A percentile compares a stretch with the other conserved stretches of the same genome.
Conservation (phyloP, 2,329 filamentous ascomycete species). For the Diaporthe nobilis region DNA sequence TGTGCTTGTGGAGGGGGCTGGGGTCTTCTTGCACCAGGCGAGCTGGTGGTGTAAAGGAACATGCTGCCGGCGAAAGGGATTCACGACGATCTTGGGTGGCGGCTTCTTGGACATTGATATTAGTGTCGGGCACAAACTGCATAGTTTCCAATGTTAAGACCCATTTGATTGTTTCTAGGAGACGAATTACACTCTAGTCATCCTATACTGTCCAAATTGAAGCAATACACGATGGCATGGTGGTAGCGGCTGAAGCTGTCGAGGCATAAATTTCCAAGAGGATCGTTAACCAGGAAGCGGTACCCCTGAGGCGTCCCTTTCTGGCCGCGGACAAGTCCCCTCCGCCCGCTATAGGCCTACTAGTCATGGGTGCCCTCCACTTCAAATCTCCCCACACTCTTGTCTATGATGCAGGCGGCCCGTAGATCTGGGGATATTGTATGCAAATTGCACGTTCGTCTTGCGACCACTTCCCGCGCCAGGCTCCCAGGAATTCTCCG, state of each 20-base stretch:
- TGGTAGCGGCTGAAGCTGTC: not conserved
- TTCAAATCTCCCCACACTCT: conserved; percentile 4
- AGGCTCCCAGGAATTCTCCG: not conserved
- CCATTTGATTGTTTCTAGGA: not conserved
- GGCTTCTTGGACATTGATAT: not conserved
- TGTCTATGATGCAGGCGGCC: conserved; percentile 1
- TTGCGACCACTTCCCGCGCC: not conserved
- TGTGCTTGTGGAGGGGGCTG: conserved; percentile 70
- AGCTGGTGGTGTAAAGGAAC: conserved; percentile 36
- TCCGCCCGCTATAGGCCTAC: not conserved
- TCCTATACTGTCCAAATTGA: not conserved
- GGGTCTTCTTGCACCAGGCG: conserved; percentile 56
- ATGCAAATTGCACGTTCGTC: not conserved
- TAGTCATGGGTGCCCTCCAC: not conserved
- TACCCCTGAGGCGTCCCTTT: conserved; percentile 1
- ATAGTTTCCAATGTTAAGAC: not conserved
- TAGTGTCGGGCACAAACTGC: not conserved
- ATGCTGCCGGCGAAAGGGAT: not conserved
- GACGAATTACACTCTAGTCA: not conserved
- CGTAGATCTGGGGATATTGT: conserved; percentile 1
- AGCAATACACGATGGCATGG: not conserved
- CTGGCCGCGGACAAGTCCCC: conserved; percentile 30
- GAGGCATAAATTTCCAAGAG: not conserved
- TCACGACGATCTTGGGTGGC: not conserved
- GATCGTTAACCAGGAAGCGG: not conserved